Conservation (phyloP, 306 rosid genomes). For the Dryas octopetala region DNA sequence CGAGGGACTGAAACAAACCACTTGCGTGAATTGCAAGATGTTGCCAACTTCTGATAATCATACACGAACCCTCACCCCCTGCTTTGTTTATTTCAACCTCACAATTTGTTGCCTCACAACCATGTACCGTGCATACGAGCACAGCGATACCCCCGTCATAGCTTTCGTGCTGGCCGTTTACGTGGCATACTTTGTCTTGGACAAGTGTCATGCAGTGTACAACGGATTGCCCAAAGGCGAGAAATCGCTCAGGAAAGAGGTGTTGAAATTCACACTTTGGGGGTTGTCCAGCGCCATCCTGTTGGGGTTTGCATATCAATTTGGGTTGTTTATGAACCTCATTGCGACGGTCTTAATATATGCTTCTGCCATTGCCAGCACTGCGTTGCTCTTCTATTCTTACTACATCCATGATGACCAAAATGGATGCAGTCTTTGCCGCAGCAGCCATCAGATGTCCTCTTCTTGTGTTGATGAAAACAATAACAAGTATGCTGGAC, state of each 20-base stretch:
- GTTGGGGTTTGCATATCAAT: constrained; percentile 14
- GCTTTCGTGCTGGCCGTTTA: not conserved
- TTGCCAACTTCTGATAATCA: not conserved
- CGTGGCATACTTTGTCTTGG: not conserved
- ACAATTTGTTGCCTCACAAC: not conserved
- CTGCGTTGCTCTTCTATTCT: constrained; percentile 15
- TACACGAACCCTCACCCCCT: not conserved
- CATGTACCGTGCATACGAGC: constrained; percentile 18
- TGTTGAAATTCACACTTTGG: constrained; percentile 15
- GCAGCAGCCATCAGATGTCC: not conserved
- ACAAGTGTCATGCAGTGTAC: not conserved
- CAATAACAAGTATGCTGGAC: not conserved
- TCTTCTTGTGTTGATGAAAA: not conserved
- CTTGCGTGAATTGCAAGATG: not conserved
- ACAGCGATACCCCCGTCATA: constrained; percentile 4
- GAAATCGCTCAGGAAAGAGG: constrained; percentile 6
- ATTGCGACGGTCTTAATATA: not conserved
- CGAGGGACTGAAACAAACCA: not conserved
- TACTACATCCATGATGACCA: constrained; percentile 13
- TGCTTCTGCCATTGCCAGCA: constrained; percentile 2
- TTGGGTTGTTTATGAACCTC: constrained; percentile 4
- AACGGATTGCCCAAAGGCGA: constrained; percentile 5
- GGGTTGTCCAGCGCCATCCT: constrained; percentile 12
- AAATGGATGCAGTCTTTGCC: too few relatives aligned
- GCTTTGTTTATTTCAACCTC: constrained; percentile 19